Base-by-base conservation (phyloP, 1,284 basidiomycete genomes). In the Trichosporon ovoides region DNA sequence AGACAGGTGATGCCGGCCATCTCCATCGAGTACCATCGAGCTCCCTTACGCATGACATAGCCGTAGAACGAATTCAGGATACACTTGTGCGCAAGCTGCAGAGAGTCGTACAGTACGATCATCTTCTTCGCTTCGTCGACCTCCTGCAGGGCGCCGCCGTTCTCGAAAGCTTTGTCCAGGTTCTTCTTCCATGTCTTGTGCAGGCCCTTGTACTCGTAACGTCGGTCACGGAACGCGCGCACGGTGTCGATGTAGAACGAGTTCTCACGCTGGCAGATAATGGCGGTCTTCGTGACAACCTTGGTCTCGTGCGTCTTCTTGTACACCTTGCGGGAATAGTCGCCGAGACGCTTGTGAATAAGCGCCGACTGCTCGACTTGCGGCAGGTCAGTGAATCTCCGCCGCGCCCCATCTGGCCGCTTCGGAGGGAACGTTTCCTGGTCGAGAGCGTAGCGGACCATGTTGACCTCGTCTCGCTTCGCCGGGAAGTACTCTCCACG, bases 181-280 rank as follows among this genome's bases (percentile, higher is more conserved):
- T 92, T 98, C 81, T 97, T 97, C 84, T 98, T 98, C 96, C 95
- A 98, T 3, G 90, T 95, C 81, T 99, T 99, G 80, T 88, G 95
- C 40, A 98, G 81, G 10, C 95, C 96, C 79, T 99, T 99, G 84
- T 98, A 99, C 73, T 97, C 92, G 80, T 99, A 99, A 36, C 96
- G 89, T 54, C 96, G 87, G 79, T 99, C 96, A 74, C 96, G 86
- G 82, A 98, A 99, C 52, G 88, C 87, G 49, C 95, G 88, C 54
- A 99, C 96, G 13, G 96, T 98, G 77, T 99, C 92, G 71, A 98
- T 93, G 73, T 99, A 99, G 83, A 99, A 99, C 0, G 96, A 96
- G 70, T 99, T 98, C 78, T 98, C 96, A 61, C 89, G 83, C 74
- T 99, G 96, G 77, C 96, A 99, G 59, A 98, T 91, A 74, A 98